phyloP scores from a whole-genome alignment of 1,139 yeast genomes.

The Entelexis sorbosivorans region DNA sequence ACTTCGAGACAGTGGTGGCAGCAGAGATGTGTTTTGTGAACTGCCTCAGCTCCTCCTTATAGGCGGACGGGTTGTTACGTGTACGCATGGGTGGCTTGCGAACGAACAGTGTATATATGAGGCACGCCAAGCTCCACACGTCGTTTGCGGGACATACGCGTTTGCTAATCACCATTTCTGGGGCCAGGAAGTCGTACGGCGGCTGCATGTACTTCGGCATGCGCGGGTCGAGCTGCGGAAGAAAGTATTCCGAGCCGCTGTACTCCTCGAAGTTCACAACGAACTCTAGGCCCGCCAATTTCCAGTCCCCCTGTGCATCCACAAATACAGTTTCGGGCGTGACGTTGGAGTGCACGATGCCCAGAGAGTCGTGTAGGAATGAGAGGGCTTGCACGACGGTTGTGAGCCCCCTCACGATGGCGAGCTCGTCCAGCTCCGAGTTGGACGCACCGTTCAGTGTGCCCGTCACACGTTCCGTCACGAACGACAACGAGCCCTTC shows the following conservation, averaged over 20 bases:
- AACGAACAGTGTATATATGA: constrained; percentile 53
- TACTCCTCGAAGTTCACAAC: constrained; percentile 33
- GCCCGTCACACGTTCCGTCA: constrained; percentile 48
- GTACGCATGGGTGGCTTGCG: constrained; percentile 34
- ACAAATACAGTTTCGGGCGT: constrained; percentile 69
- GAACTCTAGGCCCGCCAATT: constrained; percentile 65
- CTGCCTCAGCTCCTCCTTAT: constrained; percentile 28
- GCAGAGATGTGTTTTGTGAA: constrained; percentile 36
- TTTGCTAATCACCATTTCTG: constrained; percentile 55
- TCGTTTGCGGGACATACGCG: constrained; percentile 60
- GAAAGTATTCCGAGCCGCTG: constrained; percentile 38
- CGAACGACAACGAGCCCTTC: constrained; percentile 65
- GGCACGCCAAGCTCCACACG: constrained; percentile 68
- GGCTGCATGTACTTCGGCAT: constrained; percentile 63
- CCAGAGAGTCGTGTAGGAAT: constrained; percentile 68
- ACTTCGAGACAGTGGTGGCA: constrained; percentile 25
- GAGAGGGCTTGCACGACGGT: constrained; percentile 70
- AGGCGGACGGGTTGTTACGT: constrained; percentile 30
- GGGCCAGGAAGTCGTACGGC: constrained; percentile 65
- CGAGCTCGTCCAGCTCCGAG: constrained; percentile 46
- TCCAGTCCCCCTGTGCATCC: constrained; percentile 89
- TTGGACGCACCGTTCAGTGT: constrained; percentile 43
- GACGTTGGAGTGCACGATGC: constrained; percentile 64
- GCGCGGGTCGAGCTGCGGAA: constrained; percentile 59
- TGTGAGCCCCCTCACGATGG: constrained; percentile 74